Base-by-base conservation (phyloP, 306 rosid genomes). In the Pyrus communis region DNA sequence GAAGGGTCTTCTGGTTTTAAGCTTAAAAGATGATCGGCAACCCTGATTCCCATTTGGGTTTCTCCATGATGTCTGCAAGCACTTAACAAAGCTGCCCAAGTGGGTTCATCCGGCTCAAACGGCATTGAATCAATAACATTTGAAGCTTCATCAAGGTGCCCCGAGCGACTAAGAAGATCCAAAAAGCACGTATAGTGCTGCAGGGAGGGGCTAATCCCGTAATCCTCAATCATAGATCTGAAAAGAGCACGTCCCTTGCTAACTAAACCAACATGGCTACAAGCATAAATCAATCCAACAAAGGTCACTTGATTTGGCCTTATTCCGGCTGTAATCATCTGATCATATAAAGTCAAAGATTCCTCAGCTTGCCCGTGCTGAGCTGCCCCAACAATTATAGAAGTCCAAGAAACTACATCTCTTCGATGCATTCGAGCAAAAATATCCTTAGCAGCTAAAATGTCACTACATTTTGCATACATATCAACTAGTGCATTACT, bases 341-440 rank as follows among this genome's bases (percentile, higher is more conserved):
- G 77, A 62, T 90, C 90, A 67, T 91, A 90, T 75, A 90, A 74
- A 77, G 83, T 67, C 75, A 94, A 83, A 35, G 97, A 97, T 75
- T 90, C 90, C 83, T 82, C 83, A 18, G 89, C 98, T 71, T 43
- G 82, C 25, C 97, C 97, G 78, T 90, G 93, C 75, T 91, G 97
- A 17, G 97, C 93, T 23, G 76, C 82, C 80, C 96, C 97, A 33
- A 91, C 95, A 43, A 94, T 94, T 45, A 94, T 87, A 21, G 96
- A 94, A 76, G 97, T 94, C 98, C 98, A 94, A 71, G 98, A 91
- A 77, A 94, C 83, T 1, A 91, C 93, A 74, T 90, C 96, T 75
- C 82, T 91, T 79, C 78, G 82, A 15, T 76, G 73, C 86, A 94
- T 90, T 68, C 73, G 27, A 75, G 46, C 35, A 67, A 94, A 91